Conservation (phyloP, 2,329 filamentous ascomycete genomes). For the Dissoconium aciculare region DNA sequence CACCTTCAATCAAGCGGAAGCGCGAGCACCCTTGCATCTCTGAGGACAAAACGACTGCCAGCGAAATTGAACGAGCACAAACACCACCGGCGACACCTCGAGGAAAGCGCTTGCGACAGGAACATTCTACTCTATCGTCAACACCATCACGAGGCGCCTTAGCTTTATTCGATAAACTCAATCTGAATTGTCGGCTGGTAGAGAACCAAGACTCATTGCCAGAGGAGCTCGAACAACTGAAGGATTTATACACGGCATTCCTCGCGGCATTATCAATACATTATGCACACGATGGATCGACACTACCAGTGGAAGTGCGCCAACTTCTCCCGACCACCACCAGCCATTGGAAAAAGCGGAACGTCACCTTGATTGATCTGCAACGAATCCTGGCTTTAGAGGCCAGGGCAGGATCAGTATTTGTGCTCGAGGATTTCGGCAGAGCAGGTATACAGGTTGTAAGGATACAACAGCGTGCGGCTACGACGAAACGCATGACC, state of each 20-base stretch:
- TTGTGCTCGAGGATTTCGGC: slow-evolving; percentile 18
- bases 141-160: slow-evolving; percentile 24
- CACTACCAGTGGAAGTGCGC: slow-evolving; percentile 29
- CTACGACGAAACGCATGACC: slow-evolving; percentile 10
- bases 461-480: slow-evolving; percentile 1
- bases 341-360: slow-evolving; percentile 32
- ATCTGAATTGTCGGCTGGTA: slow-evolving; percentile 14
- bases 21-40: neutral
- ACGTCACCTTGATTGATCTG: slow-evolving; percentile 33
- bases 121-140: slow-evolving; percentile 18
- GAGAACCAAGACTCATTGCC: slow-evolving; percentile 20
- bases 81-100: slow-evolving; percentile 15
- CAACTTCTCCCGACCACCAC: slow-evolving; percentile 28
- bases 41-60: no score
- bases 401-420: slow-evolving; percentile 9
- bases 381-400: slow-evolving; percentile 31
- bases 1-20: slow-evolving; percentile 5
- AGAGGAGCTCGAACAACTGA: slow-evolving; percentile 29
- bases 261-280: slow-evolving; percentile 36
- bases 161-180: slow-evolving; percentile 22
- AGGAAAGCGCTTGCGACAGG: slow-evolving; percentile 22
- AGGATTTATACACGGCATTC: slow-evolving; percentile 34
- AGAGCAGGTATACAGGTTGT: slow-evolving; percentile 18
- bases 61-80: no score
- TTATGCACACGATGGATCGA: slow-evolving; percentile 35